phyloP scores from a whole-genome alignment of 176 grass and related monocot genomes.

The Oryza meridionalis region DNA sequence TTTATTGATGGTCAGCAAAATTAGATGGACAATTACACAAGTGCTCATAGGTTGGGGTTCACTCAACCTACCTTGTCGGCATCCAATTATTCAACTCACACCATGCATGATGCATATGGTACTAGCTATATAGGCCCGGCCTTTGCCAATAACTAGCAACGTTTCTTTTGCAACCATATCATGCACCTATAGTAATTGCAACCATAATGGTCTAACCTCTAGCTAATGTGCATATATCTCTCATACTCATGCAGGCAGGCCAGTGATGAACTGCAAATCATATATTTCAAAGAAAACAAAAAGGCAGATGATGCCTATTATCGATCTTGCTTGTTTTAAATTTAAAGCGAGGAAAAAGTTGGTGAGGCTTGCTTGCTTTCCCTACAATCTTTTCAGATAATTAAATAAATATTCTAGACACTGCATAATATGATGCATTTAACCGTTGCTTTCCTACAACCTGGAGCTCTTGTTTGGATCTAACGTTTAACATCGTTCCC shows the following conservation, averaged over 20 bases:
- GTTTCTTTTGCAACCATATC: slow-evolving; percentile 28
- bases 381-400: neutral
- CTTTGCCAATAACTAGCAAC: slow-evolving; percentile 21
- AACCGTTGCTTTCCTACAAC: too few relatives aligned
- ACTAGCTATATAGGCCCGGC: neutral
- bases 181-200: slow-evolving; percentile 31
- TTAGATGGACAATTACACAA: slow-evolving; percentile 47
- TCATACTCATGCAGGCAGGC: neutral
- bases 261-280: slow-evolving; percentile 15
- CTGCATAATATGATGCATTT: too few relatives aligned
- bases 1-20: slow-evolving; percentile 53
- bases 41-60: slow-evolving; percentile 39
- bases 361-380: slow-evolving; percentile 17
- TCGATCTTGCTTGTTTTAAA: slow-evolving; percentile 8
- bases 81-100: slow-evolving; percentile 46
- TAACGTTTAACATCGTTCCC: too few relatives aligned
- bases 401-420: too few relatives aligned
- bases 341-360: slow-evolving; percentile 42
- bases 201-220: slow-evolving; percentile 36
- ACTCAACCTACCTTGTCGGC: slow-evolving; percentile 53
- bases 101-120: slow-evolving; percentile 22
- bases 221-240: neutral
- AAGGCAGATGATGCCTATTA: neutral
- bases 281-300: slow-evolving; percentile 28
- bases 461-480: too few relatives aligned